Evolutionary conservation across 1,139 yeast genomes (phyloP), one percentile per base, ranked within the genome.

Genomic region (Hansenula sp.): DNA sequence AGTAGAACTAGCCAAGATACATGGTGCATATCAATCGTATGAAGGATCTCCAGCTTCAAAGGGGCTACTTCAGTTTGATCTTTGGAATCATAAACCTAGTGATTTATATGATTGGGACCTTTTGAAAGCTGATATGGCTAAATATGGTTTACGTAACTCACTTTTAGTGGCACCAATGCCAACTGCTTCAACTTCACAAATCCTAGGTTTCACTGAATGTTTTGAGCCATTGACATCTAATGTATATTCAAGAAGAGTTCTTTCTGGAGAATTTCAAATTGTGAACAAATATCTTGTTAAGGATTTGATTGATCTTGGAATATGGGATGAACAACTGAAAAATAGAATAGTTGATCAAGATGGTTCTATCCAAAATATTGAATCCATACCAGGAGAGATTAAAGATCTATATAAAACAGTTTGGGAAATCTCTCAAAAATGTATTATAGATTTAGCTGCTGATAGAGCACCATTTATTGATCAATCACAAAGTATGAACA

Each of bases 381-480:
- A 80, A 31, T 76, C 73, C 42, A 82, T 92, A 40, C 97, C 97
- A 13, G 70, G 70, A 27, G 86, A 83, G 36, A 62, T 90, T 47
- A 89, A 87, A 61, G 75, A 73, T 5, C 65, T 90, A 34, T 90
- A 90, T 71, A 87, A 84, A 69, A 92, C 98, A 2, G 97, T 90
- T 9, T 92, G 98, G 98, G 98, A 92, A 65, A 77, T 92, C 39
- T 78, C 96, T 32, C 98, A 92, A 62, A 82, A 80, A 66, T 75
- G 75, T 19, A 77, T 92, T 48, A 83, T 92, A 50, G 97, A 92
- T 59, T 75, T 90, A 88, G 95, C 97, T 31, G 95, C 96, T 25
- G 97, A 88, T 59, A 77, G 98, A 53, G 86, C 92, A 24, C 87
- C 95, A 18, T 92, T 80, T 64, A 82, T 92, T 56, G 98, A 92